Evolutionary conservation across 768 basidiomycete genomes (phyloP), one percentile per base, ranked within the genome.

Genomic region (Tephrocybe sp.): DNA sequence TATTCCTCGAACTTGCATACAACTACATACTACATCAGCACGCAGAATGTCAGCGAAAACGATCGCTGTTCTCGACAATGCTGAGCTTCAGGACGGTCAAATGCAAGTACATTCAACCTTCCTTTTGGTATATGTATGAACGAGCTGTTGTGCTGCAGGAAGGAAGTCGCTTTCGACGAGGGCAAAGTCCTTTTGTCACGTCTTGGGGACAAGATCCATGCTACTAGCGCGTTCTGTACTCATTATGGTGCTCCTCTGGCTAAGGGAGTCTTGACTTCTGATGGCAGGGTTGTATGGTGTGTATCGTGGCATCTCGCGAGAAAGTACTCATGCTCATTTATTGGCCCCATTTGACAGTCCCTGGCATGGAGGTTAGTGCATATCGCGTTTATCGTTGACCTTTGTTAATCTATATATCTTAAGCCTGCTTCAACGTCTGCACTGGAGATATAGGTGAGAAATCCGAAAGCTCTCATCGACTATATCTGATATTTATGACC

Each of bases 171-270:
- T 5, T 93, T 94, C 62, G 86, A 80, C 36, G 77, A 85, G 15
- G 87, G 83, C 43, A 90, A 89, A 68, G 84, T 96, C 37, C 73
- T 94, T 10, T 66, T 94, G 10, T 87, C 87, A 47, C 84, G 85
- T 45, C 67, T 94, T 15, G 87, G 86, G 24, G 84, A 87, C 59
- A 80, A 86, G 57, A 71, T 92, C 1, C 76, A 88, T 58, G 89
- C 91, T 5, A 93, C 88, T 0, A 86, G 84, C 54, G 89, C 89
- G 2, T 88, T 81, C 68, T 96, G 93, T 69, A 94, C 92, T 1
- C 93, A 96, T 66, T 95, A 93, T 63, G 93, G 93, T 10, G 93
- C 93, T 2, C 91, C 92, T 1, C 76, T 95, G 2, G 83, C 76
- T 4, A 92, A 91, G 67, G 93, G 92, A 45, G 85, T 92, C 9